Base-by-base conservation (phyloP, 2,329 filamentous ascomycete species). In the Colletotrichum sp. region DNA sequence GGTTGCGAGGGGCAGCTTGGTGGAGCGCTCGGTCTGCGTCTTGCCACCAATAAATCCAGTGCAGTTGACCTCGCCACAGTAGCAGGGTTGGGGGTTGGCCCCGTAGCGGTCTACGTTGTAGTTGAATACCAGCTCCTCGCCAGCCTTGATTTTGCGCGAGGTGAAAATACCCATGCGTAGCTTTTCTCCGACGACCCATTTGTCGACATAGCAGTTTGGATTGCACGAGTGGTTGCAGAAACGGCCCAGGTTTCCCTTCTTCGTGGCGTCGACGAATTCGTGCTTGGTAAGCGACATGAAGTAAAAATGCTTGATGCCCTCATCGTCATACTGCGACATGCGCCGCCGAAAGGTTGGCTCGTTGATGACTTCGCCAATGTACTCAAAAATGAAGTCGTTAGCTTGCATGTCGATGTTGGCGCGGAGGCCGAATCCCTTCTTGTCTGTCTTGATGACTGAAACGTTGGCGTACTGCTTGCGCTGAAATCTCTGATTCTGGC, bases 221-320 rank as follows among this genome's bases (percentile, higher is more conserved):
- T 97, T 98, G 89, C 97, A 99, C 11, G 97, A 98, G 83, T 99
- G 97, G 81, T 99, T 99, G 90, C 97, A 99, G 81, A 99, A 99
- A 34, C 97, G 93, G 66, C 96, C 97, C 8, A 99, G 90, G 78
- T 98, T 98, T 65, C 97, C 97, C 82, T 95, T 98, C 82, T 97
- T 98, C 12, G 97, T 99, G 27, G 97, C 97, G 84, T 99, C 97
- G 73, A 99, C 95, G 81, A 98, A 99, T 83, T 98, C 97, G 80
- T 93, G 94, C 83, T 98, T 98, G 81, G 92, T 98, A 75, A 99
- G 92, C 33, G 97, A 98, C 97, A 99, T 99, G 87, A 99, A 99
- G 85, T 99, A 99, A 83, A 99, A 99, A 84, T 99, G 97, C 83
- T 97, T 98, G 88, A 99, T 98, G 75, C 96, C 96, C 83, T 98